Base-by-base conservation (phyloP, 2,329 filamentous ascomycete species). In the Cylindrodendrum hubeiense region DNA sequence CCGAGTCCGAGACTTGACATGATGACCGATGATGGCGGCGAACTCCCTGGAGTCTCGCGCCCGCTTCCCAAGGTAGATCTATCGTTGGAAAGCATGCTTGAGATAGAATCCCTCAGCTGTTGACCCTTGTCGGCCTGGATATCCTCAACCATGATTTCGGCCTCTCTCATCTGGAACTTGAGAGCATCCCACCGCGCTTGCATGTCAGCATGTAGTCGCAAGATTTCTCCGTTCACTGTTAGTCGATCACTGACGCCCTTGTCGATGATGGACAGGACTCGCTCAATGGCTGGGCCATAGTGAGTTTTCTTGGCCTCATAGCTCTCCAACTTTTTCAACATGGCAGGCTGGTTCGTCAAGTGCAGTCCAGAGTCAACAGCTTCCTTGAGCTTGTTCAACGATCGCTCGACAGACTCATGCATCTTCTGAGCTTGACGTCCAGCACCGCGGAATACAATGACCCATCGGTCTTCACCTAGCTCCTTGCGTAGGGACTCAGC, bases 221-320 rank as follows among this genome's bases (percentile, higher is more conserved):
- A 80, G 67, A 98, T 96, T 80, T 98, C 96, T 47, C 96, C 96
- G 76, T 99, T 98, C 60, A 98, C 94, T 0, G 96, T 98, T 53
- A 98, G 84, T n/a, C 96, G 90, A 75, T 98, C 94, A 76, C 93
- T 93, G 74, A 98, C 92, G n/a, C 96, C 96, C 76, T 94, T 95
- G 72, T 98, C 94, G 54, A 98, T 98, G 76, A 98, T 97, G 41
- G 91, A 90, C 19, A 98, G 82, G 8, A 99, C 94, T 44, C 95
- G 89, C 77, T 96, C 93, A 76, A 99, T 97, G 2, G 96, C 95
- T 10, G 95, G 93, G 1, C 94, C 92, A 75, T 98, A 99, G 78
- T 98, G 95, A 64, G 90, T 90, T 79, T 95, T 97, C 84, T 98
- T 99, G 46, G 93, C 93, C 77, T 98, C 95, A 78, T 97, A 99